phyloP scores from a whole-genome alignment of 805 yeast species.

The Kodamaea laetipori region DNA sequence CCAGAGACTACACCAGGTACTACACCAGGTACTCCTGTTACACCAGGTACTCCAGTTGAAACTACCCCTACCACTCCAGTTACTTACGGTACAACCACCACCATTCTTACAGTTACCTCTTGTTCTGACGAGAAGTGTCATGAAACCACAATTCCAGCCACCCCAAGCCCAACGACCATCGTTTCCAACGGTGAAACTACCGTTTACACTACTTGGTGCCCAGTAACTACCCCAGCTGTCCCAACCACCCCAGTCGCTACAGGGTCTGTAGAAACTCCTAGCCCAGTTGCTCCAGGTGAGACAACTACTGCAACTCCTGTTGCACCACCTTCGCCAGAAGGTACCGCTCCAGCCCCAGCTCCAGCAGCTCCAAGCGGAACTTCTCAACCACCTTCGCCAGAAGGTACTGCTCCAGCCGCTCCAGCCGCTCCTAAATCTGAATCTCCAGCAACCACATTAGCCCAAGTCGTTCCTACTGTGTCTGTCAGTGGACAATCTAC shows the following conservation, averaged over 20 bases:
- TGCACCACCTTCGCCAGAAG: conserved; percentile 6
- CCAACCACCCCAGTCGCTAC: conserved; percentile 10
- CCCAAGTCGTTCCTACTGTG: conserved; percentile 6
- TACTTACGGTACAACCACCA: conserved; percentile 12
- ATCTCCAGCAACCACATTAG: neutral
- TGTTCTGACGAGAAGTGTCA: conserved; percentile 35
- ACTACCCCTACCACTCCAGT: conserved; percentile 4
- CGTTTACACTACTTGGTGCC: conserved; percentile 45
- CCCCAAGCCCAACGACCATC: conserved; percentile 27
- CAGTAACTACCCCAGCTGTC: conserved; percentile 18
- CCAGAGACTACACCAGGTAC: conserved; percentile 10
- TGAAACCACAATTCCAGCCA: conserved; percentile 20
- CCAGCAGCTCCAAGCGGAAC: neutral
- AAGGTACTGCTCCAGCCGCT: conserved; percentile 3
- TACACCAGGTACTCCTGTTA: conserved; percentile 13
- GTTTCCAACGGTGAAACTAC: conserved; percentile 37
- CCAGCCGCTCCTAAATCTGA: conserved; percentile 6
- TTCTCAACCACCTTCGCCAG: conserved; percentile 1
- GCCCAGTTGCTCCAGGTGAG: conserved; percentile 10
- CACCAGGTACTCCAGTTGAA: neutral
- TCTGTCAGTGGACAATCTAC: neutral
- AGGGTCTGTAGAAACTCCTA: conserved; percentile 21
- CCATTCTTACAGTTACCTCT: conserved; percentile 39
- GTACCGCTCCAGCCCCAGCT: conserved; percentile 3
- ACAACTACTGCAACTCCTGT: conserved; percentile 15